Base-by-base conservation (phyloP, 352 stramenopile genomes). In the Nothophytophthora sp. region DNA sequence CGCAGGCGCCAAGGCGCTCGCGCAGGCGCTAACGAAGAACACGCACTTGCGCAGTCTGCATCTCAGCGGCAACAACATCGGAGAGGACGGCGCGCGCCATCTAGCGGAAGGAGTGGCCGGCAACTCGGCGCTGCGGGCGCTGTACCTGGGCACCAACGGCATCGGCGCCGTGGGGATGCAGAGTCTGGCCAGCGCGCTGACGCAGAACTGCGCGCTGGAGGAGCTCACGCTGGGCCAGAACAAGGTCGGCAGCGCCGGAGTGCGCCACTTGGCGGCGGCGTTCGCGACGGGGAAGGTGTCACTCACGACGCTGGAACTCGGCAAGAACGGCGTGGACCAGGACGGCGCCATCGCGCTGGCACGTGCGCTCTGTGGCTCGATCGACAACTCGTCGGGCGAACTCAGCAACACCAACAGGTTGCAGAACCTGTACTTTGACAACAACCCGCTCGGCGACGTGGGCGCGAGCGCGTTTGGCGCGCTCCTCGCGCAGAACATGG, bases 361-460 rank as follows among this genome's bases (percentile, higher is more conserved):
- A 38, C 76, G 86, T 39, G 81, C 79, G 32, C 61, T 93, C 13
- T 83, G 73, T 29, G 57, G 46, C n/a, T 39, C 44, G 0, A 16
- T 38, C n/a, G 81, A 84, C 29, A 53, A n/a, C n/a, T n/a, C 48
- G 19, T 12, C 27, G 6, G 27, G 27, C 27, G 27, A 32, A 32
- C 27, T n/a, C n/a, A n/a, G n/a, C n/a, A n/a, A 12, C 27, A 6
- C 27, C 27, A 72, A 72, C 42, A 51, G 52, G 33, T 54, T 93
- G n/a, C 75, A 90, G 55, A 93, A 91, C 35, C 61, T 93, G 39
- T 93, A 93, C 50, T 62, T 93, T 23, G 83, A 93, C 56, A 88
- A 91, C 55, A 93, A 93, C 47, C 80, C 80, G n/a, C 60, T 93
- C n/a, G 83, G 83, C 9, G 83, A 93, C 40, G 65, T 70, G 12